These are phyloP conservation scores for Lactuca sativa DNA, from an alignment of 129 eudicot species.

Conservation along the genomic window DNA sequence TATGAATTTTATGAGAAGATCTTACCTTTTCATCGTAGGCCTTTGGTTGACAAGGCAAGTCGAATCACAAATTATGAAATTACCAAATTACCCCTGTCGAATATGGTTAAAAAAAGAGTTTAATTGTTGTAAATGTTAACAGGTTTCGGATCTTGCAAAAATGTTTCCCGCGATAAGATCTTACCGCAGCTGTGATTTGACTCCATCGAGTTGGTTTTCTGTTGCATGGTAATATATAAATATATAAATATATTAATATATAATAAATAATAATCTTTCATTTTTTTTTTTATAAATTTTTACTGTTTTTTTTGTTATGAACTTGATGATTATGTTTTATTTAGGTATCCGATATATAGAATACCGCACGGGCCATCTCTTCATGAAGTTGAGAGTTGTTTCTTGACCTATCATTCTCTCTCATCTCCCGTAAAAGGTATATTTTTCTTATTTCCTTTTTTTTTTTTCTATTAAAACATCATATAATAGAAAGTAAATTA, in stretches of 20 bases:
- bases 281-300: background rate
- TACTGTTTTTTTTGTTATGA: background rate
- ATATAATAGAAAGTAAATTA: no score
- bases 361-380: slow-evolving; percentile 76
- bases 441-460: slow-evolving; percentile 16
- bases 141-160: slow-evolving; percentile 57
- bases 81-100: background rate
- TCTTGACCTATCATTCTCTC: slow-evolving; percentile 72
- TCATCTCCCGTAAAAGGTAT: slow-evolving; percentile 54
- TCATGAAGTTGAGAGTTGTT: slow-evolving; percentile 67
- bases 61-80: background rate
- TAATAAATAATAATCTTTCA: slow-evolving; percentile 2
- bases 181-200: slow-evolving; percentile 67
- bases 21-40: slow-evolving; percentile 61
- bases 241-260: no score
- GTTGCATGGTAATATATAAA: slow-evolving; percentile 57
- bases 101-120: background rate
- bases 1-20: slow-evolving; percentile 55
- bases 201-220: slow-evolving; percentile 76
- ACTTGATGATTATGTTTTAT: background rate
- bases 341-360: slow-evolving; percentile 81
- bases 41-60: slow-evolving; percentile 66
- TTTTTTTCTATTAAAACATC: background rate
- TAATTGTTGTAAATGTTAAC: slow-evolving; percentile 1
- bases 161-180: slow-evolving; percentile 53